Percentiles rank a stretch among this genome's conserved stretches.
Conservation (phyloP, 1,139 yeast genomes). For the Meyerozyma smithsonii region DNA sequence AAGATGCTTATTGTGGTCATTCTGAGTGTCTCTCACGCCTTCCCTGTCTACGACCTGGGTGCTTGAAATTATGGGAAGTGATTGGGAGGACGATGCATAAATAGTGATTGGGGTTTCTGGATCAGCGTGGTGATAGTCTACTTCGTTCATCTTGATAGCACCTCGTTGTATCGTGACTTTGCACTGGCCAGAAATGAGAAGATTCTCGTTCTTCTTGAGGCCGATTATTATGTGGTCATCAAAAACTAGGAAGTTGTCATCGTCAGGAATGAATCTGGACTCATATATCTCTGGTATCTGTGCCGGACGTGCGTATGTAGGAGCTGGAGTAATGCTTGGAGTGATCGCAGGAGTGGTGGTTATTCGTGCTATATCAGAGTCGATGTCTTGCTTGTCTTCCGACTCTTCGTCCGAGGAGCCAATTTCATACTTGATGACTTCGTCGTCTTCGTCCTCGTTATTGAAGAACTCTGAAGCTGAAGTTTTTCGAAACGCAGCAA, state of each 20-base stretch:
- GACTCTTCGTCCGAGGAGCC: constrained; percentile 24
- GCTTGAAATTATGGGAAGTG: constrained; percentile 53
- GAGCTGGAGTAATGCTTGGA: constrained; percentile 6
- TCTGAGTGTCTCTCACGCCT: constrained; percentile 20
- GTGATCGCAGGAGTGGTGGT: constrained; percentile 4
- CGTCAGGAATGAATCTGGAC: constrained; percentile 30
- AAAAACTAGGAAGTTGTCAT: constrained; percentile 31
- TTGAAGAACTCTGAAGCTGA: constrained; percentile 12
- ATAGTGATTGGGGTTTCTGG: constrained; percentile 22
- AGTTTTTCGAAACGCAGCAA: constrained; percentile 39
- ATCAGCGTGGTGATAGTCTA: constrained; percentile 37
- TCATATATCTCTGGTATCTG: constrained; percentile 5
- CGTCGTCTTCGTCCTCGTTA: constrained; percentile 16
- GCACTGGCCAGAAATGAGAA: constrained; percentile 60
- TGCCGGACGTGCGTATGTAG: neutral
- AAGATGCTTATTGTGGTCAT: constrained; percentile 26
- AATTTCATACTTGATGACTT: constrained; percentile 17
- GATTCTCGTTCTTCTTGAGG: constrained; percentile 39
- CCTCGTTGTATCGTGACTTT: constrained; percentile 53
- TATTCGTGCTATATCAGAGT: constrained; percentile 4
- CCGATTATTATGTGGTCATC: constrained; percentile 35
- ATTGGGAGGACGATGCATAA: constrained; percentile 49
- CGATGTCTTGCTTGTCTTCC: constrained; percentile 10
- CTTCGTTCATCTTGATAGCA: constrained; percentile 50
- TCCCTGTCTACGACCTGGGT: constrained; percentile 35